Evolutionary conservation across 208 protist genomes (phyloP), one percentile per base, ranked within the genome.

Genomic region (Endotrypanum monterogeii): DNA sequence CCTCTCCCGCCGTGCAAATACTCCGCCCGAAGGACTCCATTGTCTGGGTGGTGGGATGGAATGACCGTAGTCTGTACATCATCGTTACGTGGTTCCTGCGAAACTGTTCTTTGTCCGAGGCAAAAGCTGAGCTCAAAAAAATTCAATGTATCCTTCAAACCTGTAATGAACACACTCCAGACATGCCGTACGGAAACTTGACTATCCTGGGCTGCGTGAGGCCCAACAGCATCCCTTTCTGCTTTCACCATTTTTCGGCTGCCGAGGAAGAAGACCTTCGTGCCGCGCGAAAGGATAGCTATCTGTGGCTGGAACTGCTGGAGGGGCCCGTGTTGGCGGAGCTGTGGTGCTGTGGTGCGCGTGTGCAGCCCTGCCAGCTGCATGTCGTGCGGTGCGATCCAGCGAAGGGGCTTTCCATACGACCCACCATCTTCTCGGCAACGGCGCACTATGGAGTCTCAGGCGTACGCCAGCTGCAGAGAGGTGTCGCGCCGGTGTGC

Each of bases 21-120:
- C 76, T 81, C 1, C 56, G 71, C 20, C 44, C 70, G 3, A 68
- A 69, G 37, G 76, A 81, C 18, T 73, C 76, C 41, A 76, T 81
- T 70, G 76, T 73, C 1, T 96, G 89, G 90, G 73, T 96, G 25
- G 79, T 95, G 28, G 92, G 92, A 1, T 96, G 92, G 92, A 96
- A 94, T 66, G 85, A 90, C 5, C 86, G 79, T 25, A 86, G 89
- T 11, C 78, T 96, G 62, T 84, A 88, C 63, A 85, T 95, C 35
- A 83, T 94, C 1, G 86, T 92, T 11, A 83, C 87, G 8, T 79
- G 80, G 51, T 83, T 90, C 28, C 73, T 96, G 75, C 67, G 62
- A 28, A 81, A 78, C 66, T 74, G 82, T 50, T 61, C 84, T 0
- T 51, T 90, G 56, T 44, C 71, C 39, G 79, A 88, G 58, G 89